A percentile compares a stretch with the other conserved stretches of the same genome.
These are phyloP conservation scores for Xanthoceras sorbifolium DNA, from an alignment of 345 rosid genomes.

Conservation along the genomic window DNA sequence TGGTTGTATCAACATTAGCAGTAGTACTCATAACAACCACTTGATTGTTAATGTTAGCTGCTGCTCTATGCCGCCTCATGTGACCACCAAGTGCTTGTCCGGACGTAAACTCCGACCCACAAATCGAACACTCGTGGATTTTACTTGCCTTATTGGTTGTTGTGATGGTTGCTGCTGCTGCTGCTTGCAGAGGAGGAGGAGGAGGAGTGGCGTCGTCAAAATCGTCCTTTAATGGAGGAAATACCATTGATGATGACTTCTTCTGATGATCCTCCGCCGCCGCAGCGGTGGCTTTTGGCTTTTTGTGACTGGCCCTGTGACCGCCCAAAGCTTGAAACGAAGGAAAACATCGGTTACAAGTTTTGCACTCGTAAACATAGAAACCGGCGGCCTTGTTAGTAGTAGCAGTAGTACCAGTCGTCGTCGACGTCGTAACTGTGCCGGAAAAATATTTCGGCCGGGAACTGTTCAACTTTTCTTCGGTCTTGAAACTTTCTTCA, in stretches of 20 bases:
- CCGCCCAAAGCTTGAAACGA: slow-evolving; percentile 98
- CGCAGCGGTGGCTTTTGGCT: slow-evolving; percentile 39
- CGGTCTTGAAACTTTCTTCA: not conserved
- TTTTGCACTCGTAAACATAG: slow-evolving; percentile 84
- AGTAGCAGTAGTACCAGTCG: not conserved
- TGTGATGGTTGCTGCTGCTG: not conserved
- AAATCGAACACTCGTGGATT: slow-evolving; percentile 91
- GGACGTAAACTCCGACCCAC: slow-evolving; percentile 85
- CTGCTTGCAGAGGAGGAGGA: slow-evolving; percentile 43
- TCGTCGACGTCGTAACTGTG: slow-evolving; percentile 4
- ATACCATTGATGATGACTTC: not conserved
- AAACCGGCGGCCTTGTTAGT: slow-evolving; percentile 49
- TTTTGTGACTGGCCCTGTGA: slow-evolving; percentile 96
- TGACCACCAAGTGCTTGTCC: slow-evolving; percentile 99
- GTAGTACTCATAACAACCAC: not conserved
- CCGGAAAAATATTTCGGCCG: slow-evolving; percentile 43
- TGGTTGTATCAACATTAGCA: slow-evolving; percentile 27
- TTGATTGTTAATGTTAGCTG: slow-evolving; percentile 21
- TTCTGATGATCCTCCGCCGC: slow-evolving; percentile 31
- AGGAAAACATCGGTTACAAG: slow-evolving; percentile 79
- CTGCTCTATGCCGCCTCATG: slow-evolving; percentile 89
- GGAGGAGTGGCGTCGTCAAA: slow-evolving; percentile 30
- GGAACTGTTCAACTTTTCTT: slow-evolving; percentile 12
- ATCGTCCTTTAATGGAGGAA: slow-evolving; percentile 16
- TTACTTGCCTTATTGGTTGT: slow-evolving; percentile 31